Base-by-base conservation (phyloP, 2,329 filamentous ascomycete species). In the Ceratocystis smalleyi region DNA sequence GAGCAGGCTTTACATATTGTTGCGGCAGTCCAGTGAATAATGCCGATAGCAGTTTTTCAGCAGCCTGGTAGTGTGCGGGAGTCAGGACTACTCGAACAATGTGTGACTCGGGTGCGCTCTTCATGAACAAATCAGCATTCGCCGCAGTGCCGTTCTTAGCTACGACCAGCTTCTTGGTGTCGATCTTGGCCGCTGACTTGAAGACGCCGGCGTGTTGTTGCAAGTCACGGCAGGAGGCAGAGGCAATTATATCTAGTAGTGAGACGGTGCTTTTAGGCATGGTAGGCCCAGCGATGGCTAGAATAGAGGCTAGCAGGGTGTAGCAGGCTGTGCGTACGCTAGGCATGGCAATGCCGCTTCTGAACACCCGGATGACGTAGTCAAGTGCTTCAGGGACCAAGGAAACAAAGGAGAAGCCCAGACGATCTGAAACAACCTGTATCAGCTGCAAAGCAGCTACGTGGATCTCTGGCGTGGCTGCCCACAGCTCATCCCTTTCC, bases 401-500 rank as follows among this genome's bases (percentile, higher is more conserved):
- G 0, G 89, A 76, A 15, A 84, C 70, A 47, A 83, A 79, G 66
- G 79, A 81, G 17, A 75, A 74, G 35, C 79, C 79, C 27, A 91
- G 77, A 10, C 86, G 80, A 63, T 77, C 73, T 24, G 83, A 71
- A 57, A 94, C 71, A 10, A 77, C 74, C 7, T 78, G 73, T 24
- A 89, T 74, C 1, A 95, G 74, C 24, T 81, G 74, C 63, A 95
- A 75, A n/a, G 83, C 81, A 15, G 87, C 83, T 15, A 84, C 74
- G 70, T 96, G 90, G 47, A 96, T 81, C 8, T 81, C 78, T 3
- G 91, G 88, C 10, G 96, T 78, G 19, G 83, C 77, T 59, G 81
- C 76, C 82, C 88, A 91, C 2, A 96, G 78, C 55, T 85, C 83
- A 63, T 95, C 89, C 67, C 86, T 86, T 74, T 96, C 92, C 61